Evolutionary conservation across 257 asterid genomes (phyloP).

Genomic region (Lithospermum erythrorhizon): DNA sequence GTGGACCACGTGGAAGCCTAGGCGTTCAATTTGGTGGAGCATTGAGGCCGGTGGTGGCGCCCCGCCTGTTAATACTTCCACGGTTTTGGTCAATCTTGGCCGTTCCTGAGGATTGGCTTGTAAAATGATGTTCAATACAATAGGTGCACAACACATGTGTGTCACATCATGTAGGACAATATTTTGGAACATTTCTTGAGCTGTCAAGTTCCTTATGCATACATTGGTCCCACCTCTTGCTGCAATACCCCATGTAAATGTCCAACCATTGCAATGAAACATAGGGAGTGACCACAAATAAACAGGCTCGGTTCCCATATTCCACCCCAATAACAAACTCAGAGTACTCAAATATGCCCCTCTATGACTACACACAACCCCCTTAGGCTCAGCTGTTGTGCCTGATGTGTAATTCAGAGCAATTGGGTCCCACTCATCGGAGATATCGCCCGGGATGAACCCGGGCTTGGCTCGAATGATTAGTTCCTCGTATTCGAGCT

Average conservation of each 20-base stretch:
- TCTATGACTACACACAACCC: constrained; percentile 81
- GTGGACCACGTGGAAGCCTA: constrained; percentile 71
- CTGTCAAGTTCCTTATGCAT: constrained; percentile 63
- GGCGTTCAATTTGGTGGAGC: constrained; percentile 37
- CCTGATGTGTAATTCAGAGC: constrained; percentile 80
- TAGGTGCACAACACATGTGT: constrained; percentile 90
- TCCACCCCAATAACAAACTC: constrained; percentile 65
- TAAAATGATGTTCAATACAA: constrained; percentile 50
- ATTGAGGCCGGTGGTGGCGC: constrained; percentile 78
- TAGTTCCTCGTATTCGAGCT: constrained; percentile 58
- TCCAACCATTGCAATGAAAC: constrained; percentile 97
- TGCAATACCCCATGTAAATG: constrained; percentile 85
- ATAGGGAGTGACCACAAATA: constrained; percentile 88
- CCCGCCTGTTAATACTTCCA: constrained; percentile 67
- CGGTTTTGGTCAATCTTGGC: constrained; percentile 18
- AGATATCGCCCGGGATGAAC: constrained; percentile 21
- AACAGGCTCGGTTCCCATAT: constrained; percentile 62
- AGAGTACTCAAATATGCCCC: constrained; percentile 74
- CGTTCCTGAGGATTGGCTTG: constrained; percentile 52
- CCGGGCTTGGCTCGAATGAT: constrained; percentile 33
- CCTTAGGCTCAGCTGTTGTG: constrained; percentile 78
- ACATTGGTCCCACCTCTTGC: constrained; percentile 90
- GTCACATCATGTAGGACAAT: constrained; percentile 53
- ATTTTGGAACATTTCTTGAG: constrained; percentile 47
- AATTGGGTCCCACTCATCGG: constrained; percentile 76